phyloP scores from a whole-genome alignment of 805 yeast species.

The Zygosaccharomyces pseudorouxii region DNA sequence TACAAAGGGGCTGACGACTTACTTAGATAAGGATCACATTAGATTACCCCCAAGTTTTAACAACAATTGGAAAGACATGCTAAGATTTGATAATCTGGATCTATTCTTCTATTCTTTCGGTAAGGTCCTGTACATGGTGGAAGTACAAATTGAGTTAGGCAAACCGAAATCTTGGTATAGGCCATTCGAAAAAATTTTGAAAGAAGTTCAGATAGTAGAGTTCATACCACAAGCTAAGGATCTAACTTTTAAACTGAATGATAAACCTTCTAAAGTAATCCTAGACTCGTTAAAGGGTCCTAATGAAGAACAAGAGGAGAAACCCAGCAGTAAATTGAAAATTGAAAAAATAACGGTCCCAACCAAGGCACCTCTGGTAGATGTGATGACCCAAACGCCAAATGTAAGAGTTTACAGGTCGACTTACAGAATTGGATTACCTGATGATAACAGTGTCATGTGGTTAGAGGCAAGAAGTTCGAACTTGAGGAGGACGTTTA shows the following conservation, averaged over 20 bases:
- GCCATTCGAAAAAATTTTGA: conserved; percentile 26
- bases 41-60: conserved; percentile 33
- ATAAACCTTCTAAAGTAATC: conserved; percentile 1
- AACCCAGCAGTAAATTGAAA: conserved; percentile 9
- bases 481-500: conserved; percentile 18
- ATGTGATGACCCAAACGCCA: conserved; percentile 5
- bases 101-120: conserved; percentile 29
- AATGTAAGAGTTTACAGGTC: conserved; percentile 15
- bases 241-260: conserved; percentile 15
- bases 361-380: conserved; percentile 3
- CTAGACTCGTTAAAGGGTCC: neutral
- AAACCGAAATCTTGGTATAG: conserved; percentile 29
- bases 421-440: conserved; percentile 19
- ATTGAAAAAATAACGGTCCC: neutral
- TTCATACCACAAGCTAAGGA: conserved; percentile 27
- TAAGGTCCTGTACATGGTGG: conserved; percentile 27
- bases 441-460: conserved; percentile 17
- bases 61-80: conserved; percentile 23
- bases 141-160: conserved; percentile 29
- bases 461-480: conserved; percentile 28
- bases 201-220: conserved; percentile 22
- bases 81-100: conserved; percentile 25
- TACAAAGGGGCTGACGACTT: conserved; percentile 19
- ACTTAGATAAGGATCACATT: conserved; percentile 19
- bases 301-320: neutral